phyloP scores from a whole-genome alignment of 768 basidiomycete species.

The Boletus barrowsii region DNA sequence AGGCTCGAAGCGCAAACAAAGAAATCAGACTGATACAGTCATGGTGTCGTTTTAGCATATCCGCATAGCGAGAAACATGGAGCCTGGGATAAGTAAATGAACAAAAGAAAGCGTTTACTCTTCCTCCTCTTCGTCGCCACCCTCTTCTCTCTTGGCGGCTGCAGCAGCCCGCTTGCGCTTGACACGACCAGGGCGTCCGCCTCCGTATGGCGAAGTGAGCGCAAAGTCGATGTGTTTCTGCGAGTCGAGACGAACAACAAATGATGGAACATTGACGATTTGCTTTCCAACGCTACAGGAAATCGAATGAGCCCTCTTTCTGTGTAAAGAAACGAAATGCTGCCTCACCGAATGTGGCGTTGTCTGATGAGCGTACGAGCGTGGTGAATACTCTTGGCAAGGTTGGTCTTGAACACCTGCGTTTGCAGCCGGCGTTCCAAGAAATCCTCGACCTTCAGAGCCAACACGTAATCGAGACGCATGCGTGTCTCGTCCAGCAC shows the following conservation, averaged over 20 bases:
- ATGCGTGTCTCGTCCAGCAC: conserved; percentile 98
- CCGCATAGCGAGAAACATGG: conserved; percentile 30
- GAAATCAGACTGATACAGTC: conserved; percentile 11
- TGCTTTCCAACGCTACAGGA: conserved; percentile 89
- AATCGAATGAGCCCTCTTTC: neutral
- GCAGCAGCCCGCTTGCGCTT: conserved; percentile 98
- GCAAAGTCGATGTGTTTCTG: conserved; percentile 99
- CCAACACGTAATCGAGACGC: conserved; percentile 99
- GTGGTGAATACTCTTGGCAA: conserved; percentile 98
- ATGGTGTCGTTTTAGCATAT: conserved; percentile 29
- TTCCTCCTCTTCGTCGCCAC: conserved; percentile 88
- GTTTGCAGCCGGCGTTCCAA: conserved; percentile 99
- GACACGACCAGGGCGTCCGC: conserved; percentile 90
- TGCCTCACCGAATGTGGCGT: conserved; percentile 89
- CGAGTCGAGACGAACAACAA: conserved; percentile 98
- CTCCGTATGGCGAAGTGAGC: conserved; percentile 93
- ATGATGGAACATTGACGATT: conserved; percentile 97
- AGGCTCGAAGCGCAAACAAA: neutral
- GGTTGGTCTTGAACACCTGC: conserved; percentile 98
- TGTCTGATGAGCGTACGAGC: conserved; percentile 98
- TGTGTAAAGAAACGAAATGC: neutral
- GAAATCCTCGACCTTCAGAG: conserved; percentile 99
- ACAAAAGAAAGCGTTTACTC: conserved; percentile 48
- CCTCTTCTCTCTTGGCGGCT: conserved; percentile 88
- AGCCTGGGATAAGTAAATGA: conserved; percentile 24